phyloP scores from a whole-genome alignment of 2,329 filamentous ascomycete genomes.

The Aquanectria penicillioides region DNA sequence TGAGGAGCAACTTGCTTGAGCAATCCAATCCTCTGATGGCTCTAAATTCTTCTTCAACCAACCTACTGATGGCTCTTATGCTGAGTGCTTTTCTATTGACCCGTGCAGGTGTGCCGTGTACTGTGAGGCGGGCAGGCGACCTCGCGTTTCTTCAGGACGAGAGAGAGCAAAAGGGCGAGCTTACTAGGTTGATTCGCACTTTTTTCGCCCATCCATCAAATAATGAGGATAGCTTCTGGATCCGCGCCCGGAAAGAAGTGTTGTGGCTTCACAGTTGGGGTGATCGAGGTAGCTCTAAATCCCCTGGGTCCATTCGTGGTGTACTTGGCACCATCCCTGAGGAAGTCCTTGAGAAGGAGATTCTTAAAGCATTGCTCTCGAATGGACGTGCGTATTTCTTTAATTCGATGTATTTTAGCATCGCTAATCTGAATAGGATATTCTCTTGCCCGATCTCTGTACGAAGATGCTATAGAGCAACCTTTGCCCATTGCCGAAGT shows the following conservation, averaged over 20 bases:
- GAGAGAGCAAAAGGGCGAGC: conserved; percentile 70
- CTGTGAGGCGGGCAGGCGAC: conserved; percentile 66
- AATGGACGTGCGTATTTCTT: conserved; percentile 64
- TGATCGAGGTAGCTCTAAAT: conserved; percentile 46
- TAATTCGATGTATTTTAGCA: neutral
- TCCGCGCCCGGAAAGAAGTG: conserved; percentile 68
- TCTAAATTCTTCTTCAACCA: conserved; percentile 64
- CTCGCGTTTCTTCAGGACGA: conserved; percentile 71
- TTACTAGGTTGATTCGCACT: conserved; percentile 67
- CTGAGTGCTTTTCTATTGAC: conserved; percentile 68
- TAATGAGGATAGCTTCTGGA: conserved; percentile 73
- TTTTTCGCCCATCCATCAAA: conserved; percentile 61
- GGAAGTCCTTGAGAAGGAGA: conserved; percentile 74
- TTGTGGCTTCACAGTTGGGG: conserved; percentile 82
- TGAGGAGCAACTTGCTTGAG: conserved; percentile 61
- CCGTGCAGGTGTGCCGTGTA: conserved; percentile 59
- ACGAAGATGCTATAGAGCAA: conserved; percentile 60
- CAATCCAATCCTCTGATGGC: conserved; percentile 72
- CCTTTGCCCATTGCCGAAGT: conserved; percentile 62
- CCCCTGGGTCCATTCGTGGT: conserved; percentile 63
- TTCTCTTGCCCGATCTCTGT: conserved; percentile 69
- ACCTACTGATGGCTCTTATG: conserved; percentile 70
- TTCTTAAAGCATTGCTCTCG: conserved; percentile 73
- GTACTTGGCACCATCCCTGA: conserved; percentile 69
- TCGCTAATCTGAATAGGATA: conserved; percentile 58